Evolutionary conservation across 768 basidiomycete genomes (phyloP).

Genomic region (Lentinula sp.): DNA sequence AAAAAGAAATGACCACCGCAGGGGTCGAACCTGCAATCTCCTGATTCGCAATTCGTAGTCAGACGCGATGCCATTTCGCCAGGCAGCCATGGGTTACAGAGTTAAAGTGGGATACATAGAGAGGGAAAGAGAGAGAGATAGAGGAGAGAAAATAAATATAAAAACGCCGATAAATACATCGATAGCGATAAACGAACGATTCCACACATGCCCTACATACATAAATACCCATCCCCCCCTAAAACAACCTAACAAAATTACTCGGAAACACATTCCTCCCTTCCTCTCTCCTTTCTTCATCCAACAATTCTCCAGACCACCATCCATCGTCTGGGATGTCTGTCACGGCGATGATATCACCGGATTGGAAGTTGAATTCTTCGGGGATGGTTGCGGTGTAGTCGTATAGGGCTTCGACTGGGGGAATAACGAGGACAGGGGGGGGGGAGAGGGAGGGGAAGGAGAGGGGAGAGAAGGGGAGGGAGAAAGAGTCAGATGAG

Average conservation of each 20-base stretch:
- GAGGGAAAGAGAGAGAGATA: too few relatives aligned
- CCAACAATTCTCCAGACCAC: conserved; percentile 55
- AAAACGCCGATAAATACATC: too few relatives aligned
- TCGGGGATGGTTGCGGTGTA: conserved; percentile 48
- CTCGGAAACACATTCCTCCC: conserved; percentile 45
- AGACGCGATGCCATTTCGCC: conserved; percentile 94
- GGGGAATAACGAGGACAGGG: conserved; percentile 1
- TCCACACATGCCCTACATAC: too few relatives aligned
- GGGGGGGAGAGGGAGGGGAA: neutral
- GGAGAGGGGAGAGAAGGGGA: neutral
- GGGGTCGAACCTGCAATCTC: conserved; percentile 93
- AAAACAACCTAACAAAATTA: conserved; percentile 45
- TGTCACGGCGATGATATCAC: conserved; percentile 63
- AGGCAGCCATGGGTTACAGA: conserved; percentile 38
- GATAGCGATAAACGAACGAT: too few relatives aligned
- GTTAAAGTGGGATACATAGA: too few relatives aligned
- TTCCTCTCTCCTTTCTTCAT: conserved; percentile 35
- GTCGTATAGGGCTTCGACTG: conserved; percentile 53
- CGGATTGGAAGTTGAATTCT: conserved; percentile 65
- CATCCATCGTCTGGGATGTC: conserved; percentile 62
- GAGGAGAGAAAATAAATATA: too few relatives aligned
- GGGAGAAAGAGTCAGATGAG: too few relatives aligned
- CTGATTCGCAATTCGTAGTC: conserved; percentile 94
- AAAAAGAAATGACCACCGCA: conserved; percentile 61
- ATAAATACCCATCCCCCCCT: neutral